A percentile compares a stretch with the other conserved stretches of the same genome.
Conservation (phyloP, 768 basidiomycete species). For the Crassisporium funariophilum region DNA sequence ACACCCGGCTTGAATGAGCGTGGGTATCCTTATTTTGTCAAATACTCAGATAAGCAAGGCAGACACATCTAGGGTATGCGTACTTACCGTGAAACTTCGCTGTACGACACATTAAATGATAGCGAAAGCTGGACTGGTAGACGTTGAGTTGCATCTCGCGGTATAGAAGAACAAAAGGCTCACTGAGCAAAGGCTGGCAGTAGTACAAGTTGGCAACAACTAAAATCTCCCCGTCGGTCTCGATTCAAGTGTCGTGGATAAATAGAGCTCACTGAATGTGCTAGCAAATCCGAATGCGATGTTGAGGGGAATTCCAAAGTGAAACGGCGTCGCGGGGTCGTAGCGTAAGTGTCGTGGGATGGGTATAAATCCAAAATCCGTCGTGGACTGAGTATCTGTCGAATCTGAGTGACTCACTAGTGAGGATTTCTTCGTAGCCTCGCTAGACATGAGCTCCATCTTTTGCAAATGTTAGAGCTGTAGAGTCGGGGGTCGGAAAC, state of each 20-base stretch:
- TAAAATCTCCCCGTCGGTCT: constrained; percentile 21
- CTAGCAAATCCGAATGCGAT: constrained; percentile 63
- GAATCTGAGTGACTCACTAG: not conserved
- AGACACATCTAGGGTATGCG: not conserved
- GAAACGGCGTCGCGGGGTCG: constrained; percentile 48
- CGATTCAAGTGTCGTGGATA: not conserved
- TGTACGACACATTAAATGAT: constrained; percentile 39
- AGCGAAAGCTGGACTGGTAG: constrained; percentile 42
- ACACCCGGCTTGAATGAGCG: constrained; percentile 69
- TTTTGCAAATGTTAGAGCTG: no score
- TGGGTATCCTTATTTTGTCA: constrained; percentile 50
- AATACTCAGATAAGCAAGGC: not conserved
- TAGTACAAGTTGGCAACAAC: constrained; percentile 82
- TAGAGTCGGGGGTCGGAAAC: no score
- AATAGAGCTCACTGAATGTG: constrained; percentile 49
- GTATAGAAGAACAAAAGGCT: constrained; percentile 19
- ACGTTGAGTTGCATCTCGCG: not conserved
- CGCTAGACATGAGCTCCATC: not conserved
- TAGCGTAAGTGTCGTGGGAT: constrained; percentile 61
- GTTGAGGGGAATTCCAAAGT: constrained; percentile 57
- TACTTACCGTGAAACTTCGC: constrained; percentile 40
- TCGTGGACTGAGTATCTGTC: constrained; percentile 17
- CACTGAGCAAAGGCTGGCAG: constrained; percentile 78
- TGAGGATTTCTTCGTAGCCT: not conserved
- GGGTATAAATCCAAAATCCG: constrained; percentile 65